phyloP scores from a whole-genome alignment of 2,329 filamentous ascomycete species.

The Phoma sp. region DNA sequence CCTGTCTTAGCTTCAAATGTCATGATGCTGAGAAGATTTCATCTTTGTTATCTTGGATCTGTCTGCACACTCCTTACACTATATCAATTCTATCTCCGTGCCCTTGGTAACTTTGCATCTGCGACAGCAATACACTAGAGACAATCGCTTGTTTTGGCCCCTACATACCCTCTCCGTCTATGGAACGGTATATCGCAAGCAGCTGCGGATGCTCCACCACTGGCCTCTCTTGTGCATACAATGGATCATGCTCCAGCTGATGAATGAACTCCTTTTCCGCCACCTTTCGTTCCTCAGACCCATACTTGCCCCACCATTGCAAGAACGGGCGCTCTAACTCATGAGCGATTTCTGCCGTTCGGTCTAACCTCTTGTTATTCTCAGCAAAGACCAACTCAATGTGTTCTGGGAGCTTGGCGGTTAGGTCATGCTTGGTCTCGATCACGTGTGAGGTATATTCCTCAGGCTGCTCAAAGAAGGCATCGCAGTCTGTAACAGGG shows the following conservation, averaged over 20 bases:
- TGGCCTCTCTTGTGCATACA: slow-evolving; percentile 1
- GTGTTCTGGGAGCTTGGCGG: neutral
- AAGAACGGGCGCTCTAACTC: slow-evolving; percentile 10
- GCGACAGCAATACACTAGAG: too few relatives aligned
- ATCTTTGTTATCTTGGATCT: too few relatives aligned
- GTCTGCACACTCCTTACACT: too few relatives aligned
- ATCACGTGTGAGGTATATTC: slow-evolving; percentile 6
- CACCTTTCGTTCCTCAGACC: slow-evolving; percentile 2
- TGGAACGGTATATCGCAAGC: neutral
- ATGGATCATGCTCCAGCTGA: slow-evolving; percentile 8
- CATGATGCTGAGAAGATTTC: too few relatives aligned
- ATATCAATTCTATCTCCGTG: too few relatives aligned
- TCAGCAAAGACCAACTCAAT: neutral
- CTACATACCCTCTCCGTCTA: too few relatives aligned
- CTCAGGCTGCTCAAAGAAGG: neutral
- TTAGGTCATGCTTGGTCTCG: neutral
- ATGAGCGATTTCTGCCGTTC: neutral
- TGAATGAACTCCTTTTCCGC: slow-evolving; percentile 1
- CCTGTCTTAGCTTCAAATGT: too few relatives aligned
- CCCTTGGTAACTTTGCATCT: too few relatives aligned
- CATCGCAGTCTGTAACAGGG: neutral
- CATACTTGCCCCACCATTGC: slow-evolving; percentile 7
- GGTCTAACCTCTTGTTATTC: slow-evolving; percentile 18
- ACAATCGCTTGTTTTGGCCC: too few relatives aligned
- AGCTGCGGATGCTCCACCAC: neutral